Evolutionary conservation across 2,329 filamentous ascomycete genomes (phyloP), one percentile per base, ranked within the genome.

Genomic region (Xenosphaeropsis pyriputrescens): DNA sequence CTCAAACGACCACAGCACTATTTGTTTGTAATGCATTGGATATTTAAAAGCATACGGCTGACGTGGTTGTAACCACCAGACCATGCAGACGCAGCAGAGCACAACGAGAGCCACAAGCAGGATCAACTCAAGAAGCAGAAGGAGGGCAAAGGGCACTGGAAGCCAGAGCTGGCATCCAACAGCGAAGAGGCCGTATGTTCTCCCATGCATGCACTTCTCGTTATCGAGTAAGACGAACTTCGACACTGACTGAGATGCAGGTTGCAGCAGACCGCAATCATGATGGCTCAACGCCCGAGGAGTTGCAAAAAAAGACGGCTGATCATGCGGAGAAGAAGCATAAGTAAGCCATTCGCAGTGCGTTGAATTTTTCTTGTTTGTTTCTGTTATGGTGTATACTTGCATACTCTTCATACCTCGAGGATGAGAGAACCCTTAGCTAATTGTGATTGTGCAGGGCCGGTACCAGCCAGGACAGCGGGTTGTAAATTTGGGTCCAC

Each of bases 111-210:
- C 52, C 72, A 76, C 60, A 77, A 79, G 61, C 57, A 68, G 39
- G 72, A 78, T 50, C 64, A 65, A 17, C 59, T 79, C 32, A 42
- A 67, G 45, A 86, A 88, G 64, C 70, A 84, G 42, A 74, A 79
- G 56, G 59, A 69, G 30, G 83, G 82, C 43, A 68, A 73, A 55
- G 78, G 68, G 38, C 69, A 85, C 54, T 91, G 85, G 84, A 80
- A 82, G 61, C 67, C 79, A 16, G 76, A 80, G 55, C 65, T 93
- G 36, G 83, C 84, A 3, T 82, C 76, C 36, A 75, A 85, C 58
- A 83, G 79, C 58, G 85, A 93, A 64, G 81, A 83, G 56, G 74
- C 73, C 48, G 67, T 91, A 60, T 46, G 68, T 58, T 40, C 31
- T 18, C 14, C 33, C 33, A 7, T 8, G 12, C 14, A 32, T 18